A percentile compares a stretch with the other conserved stretches of the same genome.
Conservation (phyloP, 176 grass and related monocot genomes). For the Carex myosuroides region DNA sequence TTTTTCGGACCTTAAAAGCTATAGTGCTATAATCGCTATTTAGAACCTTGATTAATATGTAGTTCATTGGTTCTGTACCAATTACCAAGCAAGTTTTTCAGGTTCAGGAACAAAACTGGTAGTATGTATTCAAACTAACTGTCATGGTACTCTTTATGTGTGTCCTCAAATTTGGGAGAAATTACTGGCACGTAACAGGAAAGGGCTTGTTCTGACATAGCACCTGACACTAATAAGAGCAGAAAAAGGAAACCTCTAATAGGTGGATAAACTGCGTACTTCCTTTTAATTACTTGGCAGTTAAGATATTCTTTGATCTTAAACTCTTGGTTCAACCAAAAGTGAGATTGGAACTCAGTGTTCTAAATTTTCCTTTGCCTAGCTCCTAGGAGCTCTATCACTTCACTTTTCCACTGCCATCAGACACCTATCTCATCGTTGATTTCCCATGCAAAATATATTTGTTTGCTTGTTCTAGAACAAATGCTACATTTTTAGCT, state of each 20-base stretch:
- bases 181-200: too few species aligned
- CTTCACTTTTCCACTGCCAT: background rate
- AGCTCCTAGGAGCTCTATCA: background rate
- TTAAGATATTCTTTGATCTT: background rate
- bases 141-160: background rate
- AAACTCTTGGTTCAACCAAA: background rate
- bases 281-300: background rate
- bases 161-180: background rate
- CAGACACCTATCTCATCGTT: background rate
- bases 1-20: too few species aligned
- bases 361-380: background rate
- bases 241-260: background rate
- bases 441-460: background rate
- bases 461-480: background rate
- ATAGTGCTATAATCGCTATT: too few species aligned
- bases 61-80: background rate
- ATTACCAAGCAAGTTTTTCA: background rate
- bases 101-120: background rate
- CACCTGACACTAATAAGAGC: background rate
- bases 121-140: background rate
- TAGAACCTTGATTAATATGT: background rate
- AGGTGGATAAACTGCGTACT: background rate
- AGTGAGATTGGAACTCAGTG: background rate
- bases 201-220: background rate
- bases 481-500: background rate